Percentiles rank a stretch among this genome's conserved stretches.
phyloP scores from a whole-genome alignment of 805 yeast genomes.

The Sugiyamaella lignohabitans region DNA sequence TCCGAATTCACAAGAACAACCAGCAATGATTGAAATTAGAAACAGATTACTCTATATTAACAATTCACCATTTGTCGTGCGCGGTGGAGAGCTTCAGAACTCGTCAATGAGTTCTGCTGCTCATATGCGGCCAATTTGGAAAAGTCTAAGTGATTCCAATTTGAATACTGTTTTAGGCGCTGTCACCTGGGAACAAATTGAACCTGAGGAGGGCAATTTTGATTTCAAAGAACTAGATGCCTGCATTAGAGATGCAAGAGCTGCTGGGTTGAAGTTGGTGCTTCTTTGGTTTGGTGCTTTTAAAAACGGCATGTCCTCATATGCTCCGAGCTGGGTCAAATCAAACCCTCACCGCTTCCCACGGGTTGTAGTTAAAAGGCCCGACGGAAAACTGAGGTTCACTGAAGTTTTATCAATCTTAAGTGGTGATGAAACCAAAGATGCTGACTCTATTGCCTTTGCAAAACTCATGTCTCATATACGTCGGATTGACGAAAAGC shows the following conservation, averaged over 20 bases:
- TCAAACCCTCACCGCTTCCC: conserved; percentile 13
- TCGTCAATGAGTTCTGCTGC: conserved; percentile 17
- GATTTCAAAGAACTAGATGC: conserved; percentile 14
- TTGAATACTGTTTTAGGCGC: conserved; percentile 17
- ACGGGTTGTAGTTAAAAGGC: conserved; percentile 6
- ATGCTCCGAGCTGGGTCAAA: conserved; percentile 17
- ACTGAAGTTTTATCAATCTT: conserved; percentile 13
- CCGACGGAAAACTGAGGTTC: conserved; percentile 1
- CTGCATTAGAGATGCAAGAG: conserved; percentile 13
- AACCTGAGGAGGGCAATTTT: conserved; percentile 17
- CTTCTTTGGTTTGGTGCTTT: conserved; percentile 20
- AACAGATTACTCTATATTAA: conserved; percentile 1
- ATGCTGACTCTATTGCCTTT: conserved; percentile 16
- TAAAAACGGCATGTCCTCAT: conserved; percentile 16
- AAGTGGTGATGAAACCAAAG: not conserved
- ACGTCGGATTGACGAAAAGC: conserved; percentile 5
- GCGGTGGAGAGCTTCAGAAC: conserved; percentile 18
- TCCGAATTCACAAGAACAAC: too few species aligned
- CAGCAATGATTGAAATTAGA: conserved; percentile 3
- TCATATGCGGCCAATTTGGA: conserved; percentile 16
- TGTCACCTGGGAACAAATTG: conserved; percentile 19
- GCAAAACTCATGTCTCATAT: conserved; percentile 12
- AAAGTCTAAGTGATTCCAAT: conserved; percentile 7
- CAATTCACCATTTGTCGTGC: conserved; percentile 12
- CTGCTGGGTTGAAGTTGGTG: conserved; percentile 10